Evolutionary conservation across 2,329 filamentous ascomycete genomes (phyloP), one percentile per base, ranked within the genome.

Genomic region (Aspergillus proliferans): DNA sequence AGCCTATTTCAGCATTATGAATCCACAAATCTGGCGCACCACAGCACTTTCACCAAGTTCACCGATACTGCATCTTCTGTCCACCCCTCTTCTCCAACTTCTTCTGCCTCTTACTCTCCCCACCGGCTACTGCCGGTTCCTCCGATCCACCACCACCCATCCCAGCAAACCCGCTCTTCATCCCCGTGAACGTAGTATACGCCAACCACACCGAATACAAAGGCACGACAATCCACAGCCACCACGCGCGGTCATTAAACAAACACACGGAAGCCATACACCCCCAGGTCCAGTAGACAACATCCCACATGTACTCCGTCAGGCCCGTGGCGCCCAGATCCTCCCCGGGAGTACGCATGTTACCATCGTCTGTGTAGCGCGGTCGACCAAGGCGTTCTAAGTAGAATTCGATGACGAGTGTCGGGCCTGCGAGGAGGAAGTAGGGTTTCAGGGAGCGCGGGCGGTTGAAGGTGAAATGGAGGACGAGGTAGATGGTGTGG

Each of bases 221-320:
- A 1, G 76, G 76, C 30, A 78, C 68, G 2, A 72, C 70, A 22
- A 74, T 63, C 69, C 79, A 87, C 33, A 82, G 56, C 76, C 82
- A 81, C 85, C 85, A 88, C 3, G 76, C 87, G 74, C 85, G 85
- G 67, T 96, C 90, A 3, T 93, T 93, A 43, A 92, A 80, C 24
- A 95, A 55, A 14, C 86, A 79, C 12, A 85, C 90, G n/a, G 86
- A 69, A 7, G 85, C 71, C 38, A 88, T 75, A 47, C 84, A 87
- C 9, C 82, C 84, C 85, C 91, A 96, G 0, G 90, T 96, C 74
- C 95, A 89, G 81, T 95, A 97, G 47, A 95, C 76, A 45, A 95
- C 82, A 72, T 98, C 93, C 80, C 95, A 98, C 86, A 97, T 88
- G 76, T 94, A 97, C 72, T 96, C 93, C 9, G 92, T 97, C 75